Evolutionary conservation across 1,284 basidiomycete species (phyloP), one percentile per base, ranked within the genome.

Genomic region (Boletus sp.): DNA sequence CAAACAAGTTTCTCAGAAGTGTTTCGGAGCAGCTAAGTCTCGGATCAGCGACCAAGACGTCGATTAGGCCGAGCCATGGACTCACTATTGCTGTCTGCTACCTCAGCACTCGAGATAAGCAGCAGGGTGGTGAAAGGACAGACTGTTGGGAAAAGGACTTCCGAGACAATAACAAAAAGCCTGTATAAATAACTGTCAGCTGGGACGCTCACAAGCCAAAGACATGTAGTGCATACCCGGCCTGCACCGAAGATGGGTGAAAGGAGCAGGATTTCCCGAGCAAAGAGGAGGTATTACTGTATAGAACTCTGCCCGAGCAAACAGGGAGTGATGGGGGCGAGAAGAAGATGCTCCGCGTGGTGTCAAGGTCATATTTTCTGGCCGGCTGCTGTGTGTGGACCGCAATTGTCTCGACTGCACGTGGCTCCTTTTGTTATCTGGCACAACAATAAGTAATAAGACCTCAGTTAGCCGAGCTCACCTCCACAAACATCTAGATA

Each of bases 361-460:
- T n/a, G 23, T 35, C 39, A 27, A 20, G 26, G 37, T n/a, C 48
- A 59, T 57, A 10, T 50, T 57, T 52, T 59, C 42, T 46, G 50
- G 13, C 13, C 37, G 40, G 34, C 35, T 23, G 16, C 25, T 16
- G 14, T 26, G 3, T n/a, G 42, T 47, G 50, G 46, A 32, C 17
- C 41, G 41, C 29, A 60, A 62, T 62, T 62, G 56, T 65, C 49
- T 49, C 38, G 35, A 32, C 25, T 40, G 16, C 48, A 55, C 42
- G 36, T 39, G 46, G 41, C 46, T 38, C 46, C 26, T 47, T 60
- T 63, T 52, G 36, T 52, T 52, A 39, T 55, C 44, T 8, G 13
- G 19, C 41, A 60, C 58, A 60, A 60, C 64, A 64, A 58, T 45
- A 36, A 12, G n/a, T n/a, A n/a, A n/a, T n/a, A n/a, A n/a, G n/a